Evolutionary conservation across 495 filamentous ascomycete species (phyloP).

Genomic region (Penicillium malachiteum): DNA sequence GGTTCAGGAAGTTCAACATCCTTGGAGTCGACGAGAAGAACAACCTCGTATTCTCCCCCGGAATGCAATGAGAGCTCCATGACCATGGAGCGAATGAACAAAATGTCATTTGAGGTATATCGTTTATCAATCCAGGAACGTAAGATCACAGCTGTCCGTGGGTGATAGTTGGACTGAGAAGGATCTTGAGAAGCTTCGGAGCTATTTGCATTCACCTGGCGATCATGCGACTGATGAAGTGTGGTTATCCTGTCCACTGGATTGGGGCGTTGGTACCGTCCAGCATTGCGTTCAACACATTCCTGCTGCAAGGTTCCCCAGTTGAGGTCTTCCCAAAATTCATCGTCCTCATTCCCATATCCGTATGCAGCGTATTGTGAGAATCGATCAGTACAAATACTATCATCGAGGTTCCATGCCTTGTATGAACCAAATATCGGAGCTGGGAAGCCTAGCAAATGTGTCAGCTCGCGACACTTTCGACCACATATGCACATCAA

Average conservation of each 20-base stretch:
- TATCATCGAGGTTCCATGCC: slow-evolving; percentile 36
- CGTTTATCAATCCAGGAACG: slow-evolving; percentile 65
- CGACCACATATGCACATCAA: background rate
- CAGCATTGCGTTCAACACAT: slow-evolving; percentile 59
- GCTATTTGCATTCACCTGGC: background rate
- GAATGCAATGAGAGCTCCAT: slow-evolving; percentile 66
- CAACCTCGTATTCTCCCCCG: slow-evolving; percentile 73
- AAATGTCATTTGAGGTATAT: slow-evolving; percentile 67
- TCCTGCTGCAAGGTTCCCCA: slow-evolving; percentile 68
- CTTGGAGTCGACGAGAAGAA: slow-evolving; percentile 68
- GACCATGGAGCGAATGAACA: slow-evolving; percentile 67
- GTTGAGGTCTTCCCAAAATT: slow-evolving; percentile 62
- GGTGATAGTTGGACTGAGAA: background rate
- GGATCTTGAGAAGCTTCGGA: background rate
- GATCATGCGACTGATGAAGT: slow-evolving; percentile 3
- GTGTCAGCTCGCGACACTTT: background rate
- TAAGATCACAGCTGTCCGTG: slow-evolving; percentile 66
- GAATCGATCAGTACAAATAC: slow-evolving; percentile 49
- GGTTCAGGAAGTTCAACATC: slow-evolving; percentile 47
- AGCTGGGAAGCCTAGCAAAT: slow-evolving; percentile 26
- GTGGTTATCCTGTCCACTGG: background rate
- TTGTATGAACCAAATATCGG: slow-evolving; percentile 44
- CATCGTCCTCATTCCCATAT: slow-evolving; percentile 3
- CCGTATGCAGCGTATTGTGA: slow-evolving; percentile 50
- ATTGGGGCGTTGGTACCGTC: slow-evolving; percentile 40